Conservation (phyloP, 345 rosid species). For the Mangifera indica region DNA sequence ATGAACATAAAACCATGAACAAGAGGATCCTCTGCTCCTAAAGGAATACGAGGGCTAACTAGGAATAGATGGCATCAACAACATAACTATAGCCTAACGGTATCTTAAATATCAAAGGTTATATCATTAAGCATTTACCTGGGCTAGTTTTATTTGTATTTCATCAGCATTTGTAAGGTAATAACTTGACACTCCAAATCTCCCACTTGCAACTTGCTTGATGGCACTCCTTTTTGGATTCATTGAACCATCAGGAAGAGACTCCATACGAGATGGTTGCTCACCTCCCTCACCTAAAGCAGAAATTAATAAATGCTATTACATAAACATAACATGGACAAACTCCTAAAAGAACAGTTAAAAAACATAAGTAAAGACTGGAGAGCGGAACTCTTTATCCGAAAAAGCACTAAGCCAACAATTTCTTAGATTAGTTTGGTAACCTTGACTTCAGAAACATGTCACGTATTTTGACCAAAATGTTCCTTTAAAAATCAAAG, state of each 20-base stretch:
- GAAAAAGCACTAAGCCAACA: too few relatives aligned
- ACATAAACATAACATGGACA: background rate
- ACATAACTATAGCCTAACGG: constrained; percentile 3
- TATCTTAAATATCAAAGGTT: constrained; percentile 2
- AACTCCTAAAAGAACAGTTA: background rate
- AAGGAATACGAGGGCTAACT: constrained; percentile 36
- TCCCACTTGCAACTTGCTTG: constrained; percentile 99
- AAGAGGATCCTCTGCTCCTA: constrained; percentile 45
- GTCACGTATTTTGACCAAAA: too few relatives aligned
- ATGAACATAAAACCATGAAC: constrained; percentile 54
- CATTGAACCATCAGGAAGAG: constrained; percentile 84
- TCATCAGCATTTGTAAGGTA: constrained; percentile 98
- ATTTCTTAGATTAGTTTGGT: too few relatives aligned
- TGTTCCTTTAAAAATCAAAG: too few relatives aligned
- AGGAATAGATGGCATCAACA: constrained; percentile 26
- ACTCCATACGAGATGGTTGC: constrained; percentile 94
- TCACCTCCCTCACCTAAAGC: constrained; percentile 97
- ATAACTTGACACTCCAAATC: constrained; percentile 99
- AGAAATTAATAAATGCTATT: background rate
- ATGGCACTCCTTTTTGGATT: constrained; percentile 96
- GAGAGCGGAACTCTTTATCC: background rate
- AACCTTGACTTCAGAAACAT: too few relatives aligned
- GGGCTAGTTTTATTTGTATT: constrained; percentile 98
- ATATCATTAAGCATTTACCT: constrained; percentile 48
- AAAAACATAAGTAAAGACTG: background rate